These are phyloP conservation scores for Ceratopteris richardii DNA, from an alignment of 75 land plant genomes.

Conservation along the genomic window DNA sequence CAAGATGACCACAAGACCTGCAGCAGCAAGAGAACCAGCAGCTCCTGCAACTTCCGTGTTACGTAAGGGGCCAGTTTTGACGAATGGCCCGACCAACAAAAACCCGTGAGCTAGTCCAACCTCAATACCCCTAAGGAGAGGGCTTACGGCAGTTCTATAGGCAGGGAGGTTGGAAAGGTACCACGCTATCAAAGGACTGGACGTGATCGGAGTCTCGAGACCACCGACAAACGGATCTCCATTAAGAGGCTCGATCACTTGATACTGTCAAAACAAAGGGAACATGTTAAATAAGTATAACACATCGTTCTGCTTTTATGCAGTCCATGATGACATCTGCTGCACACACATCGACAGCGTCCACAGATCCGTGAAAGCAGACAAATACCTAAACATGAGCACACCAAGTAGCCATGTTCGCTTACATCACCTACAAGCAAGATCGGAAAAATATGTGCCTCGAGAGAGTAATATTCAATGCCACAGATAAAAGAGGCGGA, in stretches of 20 bases:
- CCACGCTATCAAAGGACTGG: slow-evolving; percentile 92
- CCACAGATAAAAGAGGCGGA: no score
- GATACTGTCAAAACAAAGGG: no score
- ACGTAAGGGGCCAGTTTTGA: slow-evolving; percentile 63
- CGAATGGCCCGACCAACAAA: slow-evolving; percentile 83
- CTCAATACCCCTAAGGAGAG: slow-evolving; percentile 83
- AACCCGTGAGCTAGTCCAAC: slow-evolving; percentile 81
- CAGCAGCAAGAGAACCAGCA: slow-evolving; percentile 85
- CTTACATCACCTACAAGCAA: no score
- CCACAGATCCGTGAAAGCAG: no score
- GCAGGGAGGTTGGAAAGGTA: slow-evolving; percentile 98
- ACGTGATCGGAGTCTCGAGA: slow-evolving; percentile 88
- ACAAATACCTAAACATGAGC: no score
- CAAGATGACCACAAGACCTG: slow-evolving; percentile 73
- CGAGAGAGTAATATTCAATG: no score
- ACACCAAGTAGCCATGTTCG: no score
- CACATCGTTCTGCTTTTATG: no score
- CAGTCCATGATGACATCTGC: no score
- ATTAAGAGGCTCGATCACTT: slow-evolving; percentile 91
- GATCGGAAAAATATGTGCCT: no score
- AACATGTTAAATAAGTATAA: no score
- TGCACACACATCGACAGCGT: no score
- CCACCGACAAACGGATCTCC: slow-evolving; percentile 97
- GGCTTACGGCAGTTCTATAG: slow-evolving; percentile 90
- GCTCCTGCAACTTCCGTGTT: slow-evolving; percentile 48